Percentiles rank a stretch among this genome's conserved stretches.
phyloP scores from a whole-genome alignment of 2,329 filamentous ascomycete genomes.

The Diaporthe vaccinii region DNA sequence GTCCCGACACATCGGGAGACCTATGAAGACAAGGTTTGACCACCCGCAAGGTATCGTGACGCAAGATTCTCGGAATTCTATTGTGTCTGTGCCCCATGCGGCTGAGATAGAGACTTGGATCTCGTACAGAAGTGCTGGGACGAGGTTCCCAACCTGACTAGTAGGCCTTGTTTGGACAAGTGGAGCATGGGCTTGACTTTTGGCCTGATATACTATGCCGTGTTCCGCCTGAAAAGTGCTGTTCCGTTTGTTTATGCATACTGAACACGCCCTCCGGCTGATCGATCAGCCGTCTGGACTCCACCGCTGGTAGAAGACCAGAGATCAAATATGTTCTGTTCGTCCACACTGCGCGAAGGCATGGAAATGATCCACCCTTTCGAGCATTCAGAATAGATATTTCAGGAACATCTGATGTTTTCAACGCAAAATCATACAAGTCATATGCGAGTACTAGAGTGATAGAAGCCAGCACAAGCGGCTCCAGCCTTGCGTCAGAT shows the following conservation, averaged over 20 bases:
- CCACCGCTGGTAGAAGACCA: too few species aligned
- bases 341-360: constrained; percentile 47
- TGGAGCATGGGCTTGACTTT: constrained; percentile 48
- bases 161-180: constrained; percentile 50
- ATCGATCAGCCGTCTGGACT: constrained; percentile 47
- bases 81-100: constrained; percentile 47
- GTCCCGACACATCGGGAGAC: constrained; percentile 47
- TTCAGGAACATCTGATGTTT: constrained; percentile 41
- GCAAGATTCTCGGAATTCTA: constrained; percentile 48
- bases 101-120: constrained; percentile 45
- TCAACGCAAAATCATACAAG: background rate
- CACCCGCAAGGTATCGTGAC: constrained; percentile 50
- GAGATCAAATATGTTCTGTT: constrained; percentile 48
- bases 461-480: background rate
- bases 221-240: constrained; percentile 51
- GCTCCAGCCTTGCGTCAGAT: background rate
- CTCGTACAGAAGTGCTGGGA: constrained; percentile 49
- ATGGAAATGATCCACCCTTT: constrained; percentile 51
- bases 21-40: constrained; percentile 49
- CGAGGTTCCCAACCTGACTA: constrained; percentile 46
- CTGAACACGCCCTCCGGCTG: constrained; percentile 50
- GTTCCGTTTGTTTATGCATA: constrained; percentile 49
- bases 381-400: constrained; percentile 49
- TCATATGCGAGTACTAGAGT: background rate
- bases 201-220: constrained; percentile 48